These are phyloP conservation scores for Neostapfia colusana DNA, from an alignment of 176 grass and related monocot genomes.

Conservation along the genomic window DNA sequence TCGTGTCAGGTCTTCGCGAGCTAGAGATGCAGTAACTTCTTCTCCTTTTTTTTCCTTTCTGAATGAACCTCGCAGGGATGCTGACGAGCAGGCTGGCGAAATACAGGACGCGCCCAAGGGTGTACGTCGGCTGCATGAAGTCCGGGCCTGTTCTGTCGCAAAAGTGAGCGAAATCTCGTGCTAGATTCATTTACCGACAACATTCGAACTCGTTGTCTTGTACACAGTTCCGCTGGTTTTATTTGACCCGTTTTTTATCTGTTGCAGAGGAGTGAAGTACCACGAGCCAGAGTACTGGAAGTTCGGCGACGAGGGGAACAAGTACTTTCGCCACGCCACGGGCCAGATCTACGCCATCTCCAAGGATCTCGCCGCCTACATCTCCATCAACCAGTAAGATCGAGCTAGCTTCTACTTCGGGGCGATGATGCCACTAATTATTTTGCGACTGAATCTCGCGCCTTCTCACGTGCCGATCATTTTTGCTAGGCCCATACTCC, in stretches of 20 bases:
- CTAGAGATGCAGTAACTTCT: too few relatives aligned
- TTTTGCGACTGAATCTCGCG: background rate
- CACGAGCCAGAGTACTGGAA: slow-evolving; percentile 98
- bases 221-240: background rate
- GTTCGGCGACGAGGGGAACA: slow-evolving; percentile 90
- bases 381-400: slow-evolving; percentile 74
- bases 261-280: slow-evolving; percentile 77
- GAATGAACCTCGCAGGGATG: slow-evolving; percentile 55
- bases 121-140: slow-evolving; percentile 98
- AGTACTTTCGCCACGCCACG: slow-evolving; percentile 92
- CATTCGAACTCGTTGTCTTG: too few relatives aligned
- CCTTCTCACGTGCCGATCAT: background rate
- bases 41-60: background rate
- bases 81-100: slow-evolving; percentile 56
- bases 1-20: background rate
- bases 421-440: too few relatives aligned
- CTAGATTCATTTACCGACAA: too few relatives aligned
- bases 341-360: slow-evolving; percentile 96
- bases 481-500: slow-evolving; percentile 66
- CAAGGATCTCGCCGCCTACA: slow-evolving; percentile 84
- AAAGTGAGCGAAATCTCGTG: slow-evolving; percentile 52
- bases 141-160: slow-evolving; percentile 79
- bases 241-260: background rate
- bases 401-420: background rate
- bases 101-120: slow-evolving; percentile 59